Percentiles rank a stretch among this genome's conserved stretches.
These are phyloP conservation scores for Fusarium papillatum DNA, from an alignment of 2,329 filamentous ascomycete species.

Conservation along the genomic window DNA sequence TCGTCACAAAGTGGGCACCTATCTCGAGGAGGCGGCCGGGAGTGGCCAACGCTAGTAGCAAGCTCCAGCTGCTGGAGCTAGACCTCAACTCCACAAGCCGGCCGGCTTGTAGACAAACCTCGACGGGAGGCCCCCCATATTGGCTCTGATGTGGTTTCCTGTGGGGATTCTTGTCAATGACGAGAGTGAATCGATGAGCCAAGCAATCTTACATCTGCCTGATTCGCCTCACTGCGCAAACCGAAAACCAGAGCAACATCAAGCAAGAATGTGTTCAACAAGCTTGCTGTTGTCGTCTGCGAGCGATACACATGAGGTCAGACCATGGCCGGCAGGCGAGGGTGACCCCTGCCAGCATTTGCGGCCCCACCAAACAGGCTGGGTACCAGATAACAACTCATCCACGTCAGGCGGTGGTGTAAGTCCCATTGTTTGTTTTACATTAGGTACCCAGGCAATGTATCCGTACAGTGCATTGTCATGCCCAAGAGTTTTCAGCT, in stretches of 20 bases:
- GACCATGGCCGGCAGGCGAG: conserved; percentile 24
- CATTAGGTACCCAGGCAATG: not conserved
- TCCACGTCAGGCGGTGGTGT: conserved; percentile 32
- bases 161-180: conserved; percentile 20
- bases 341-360: conserved; percentile 24
- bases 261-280: conserved; percentile 5
- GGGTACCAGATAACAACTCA: conserved; percentile 6
- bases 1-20: conserved; percentile 29
- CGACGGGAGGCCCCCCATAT: conserved; percentile 27
- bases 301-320: conserved; percentile 38
- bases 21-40: conserved; percentile 30
- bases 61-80: conserved; percentile 25
- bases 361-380: conserved; percentile 24
- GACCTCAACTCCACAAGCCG: conserved; percentile 12
- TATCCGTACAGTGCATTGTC: not conserved
- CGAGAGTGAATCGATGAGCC: conserved; percentile 25
- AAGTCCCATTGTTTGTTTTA: conserved; percentile 19
- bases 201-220: conserved; percentile 13
- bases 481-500: not conserved
- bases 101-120: conserved; percentile 23
- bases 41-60: conserved; percentile 37
- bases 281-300: conserved; percentile 21
- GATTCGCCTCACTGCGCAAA: conserved; percentile 6
- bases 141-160: conserved; percentile 24
- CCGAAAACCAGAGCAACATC: conserved; percentile 19